A percentile compares a stretch with the other conserved stretches of the same genome.
Evolutionary conservation across 73 alveolate species (phyloP).

Genomic region (Paramecium sonneborni): DNA sequence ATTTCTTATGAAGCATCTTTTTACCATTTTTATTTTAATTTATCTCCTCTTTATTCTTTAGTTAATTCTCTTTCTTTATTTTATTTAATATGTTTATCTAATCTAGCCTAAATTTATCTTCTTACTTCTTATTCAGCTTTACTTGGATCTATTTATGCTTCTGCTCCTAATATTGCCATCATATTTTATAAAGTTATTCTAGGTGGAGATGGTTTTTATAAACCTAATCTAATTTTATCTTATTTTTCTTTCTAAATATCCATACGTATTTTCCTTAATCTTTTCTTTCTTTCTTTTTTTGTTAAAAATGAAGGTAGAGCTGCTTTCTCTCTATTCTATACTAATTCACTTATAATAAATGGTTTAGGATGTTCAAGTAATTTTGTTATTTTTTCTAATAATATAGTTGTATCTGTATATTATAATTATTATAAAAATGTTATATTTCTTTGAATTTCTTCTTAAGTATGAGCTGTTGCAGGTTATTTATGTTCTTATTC

Average conservation of each 20-base stretch:
- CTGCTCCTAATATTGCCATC: constrained; percentile 86
- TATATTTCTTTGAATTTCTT: background rate
- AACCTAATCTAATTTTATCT: constrained; percentile 88
- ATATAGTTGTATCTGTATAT: constrained; percentile 47
- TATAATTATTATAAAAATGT: constrained; percentile 44
- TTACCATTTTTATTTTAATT: constrained; percentile 77
- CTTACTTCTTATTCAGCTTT: constrained; percentile 82
- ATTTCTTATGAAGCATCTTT: constrained; percentile 82
- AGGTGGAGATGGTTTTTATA: constrained; percentile 86
- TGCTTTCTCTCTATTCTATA: constrained; percentile 68
- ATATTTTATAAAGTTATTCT: constrained; percentile 81
- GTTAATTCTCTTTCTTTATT: constrained; percentile 86
- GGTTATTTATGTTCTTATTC: constrained; percentile 45
- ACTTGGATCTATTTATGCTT: constrained; percentile 87
- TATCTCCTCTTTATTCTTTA: constrained; percentile 84
- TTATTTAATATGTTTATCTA: constrained; percentile 73
- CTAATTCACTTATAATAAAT: constrained; percentile 70
- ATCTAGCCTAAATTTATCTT: constrained; percentile 75
- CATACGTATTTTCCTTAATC: constrained; percentile 73
- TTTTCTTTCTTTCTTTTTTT: constrained; percentile 82
- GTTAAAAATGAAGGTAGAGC: constrained; percentile 79
- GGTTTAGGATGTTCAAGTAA: constrained; percentile 85
- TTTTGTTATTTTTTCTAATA: constrained; percentile 75
- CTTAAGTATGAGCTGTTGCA: constrained; percentile 39
- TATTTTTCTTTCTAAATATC: constrained; percentile 83